A percentile compares a stretch with the other conserved stretches of the same genome.
phyloP scores from a whole-genome alignment of 2,329 filamentous ascomycete genomes.

The Chaetoscypha palmicola region DNA sequence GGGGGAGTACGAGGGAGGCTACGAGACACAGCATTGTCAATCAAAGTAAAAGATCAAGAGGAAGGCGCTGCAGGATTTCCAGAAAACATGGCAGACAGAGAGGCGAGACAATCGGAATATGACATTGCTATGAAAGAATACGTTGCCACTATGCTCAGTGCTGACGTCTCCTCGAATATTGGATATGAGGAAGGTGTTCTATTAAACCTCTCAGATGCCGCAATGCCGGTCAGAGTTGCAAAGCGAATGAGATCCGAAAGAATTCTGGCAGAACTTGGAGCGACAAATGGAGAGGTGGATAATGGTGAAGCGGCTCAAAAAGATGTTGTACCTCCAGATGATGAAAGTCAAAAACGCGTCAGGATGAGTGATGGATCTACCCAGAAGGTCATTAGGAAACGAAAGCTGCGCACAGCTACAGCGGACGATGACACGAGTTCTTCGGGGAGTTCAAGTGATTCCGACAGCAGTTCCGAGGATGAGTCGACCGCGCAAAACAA shows the following conservation, averaged over 20 bases:
- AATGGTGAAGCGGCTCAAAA: slow-evolving; percentile 8
- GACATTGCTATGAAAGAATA: slow-evolving; percentile 39
- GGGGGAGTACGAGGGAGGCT: slow-evolving; percentile 66
- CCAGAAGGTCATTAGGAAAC: slow-evolving; percentile 38
- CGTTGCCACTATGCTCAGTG: slow-evolving; percentile 24
- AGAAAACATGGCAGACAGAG: slow-evolving; percentile 39
- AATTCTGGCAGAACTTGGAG: slow-evolving; percentile 48
- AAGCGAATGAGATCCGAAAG: slow-evolving; percentile 58
- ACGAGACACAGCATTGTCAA: slow-evolving; percentile 55
- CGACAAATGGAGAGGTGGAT: slow-evolving; percentile 9
- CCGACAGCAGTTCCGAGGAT: slow-evolving; percentile 21
- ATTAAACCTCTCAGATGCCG: slow-evolving; percentile 38
- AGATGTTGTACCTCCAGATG: slow-evolving; percentile 11
- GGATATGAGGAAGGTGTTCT: slow-evolving; percentile 30
- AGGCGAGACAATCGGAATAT: slow-evolving; percentile 37
- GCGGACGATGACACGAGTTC: slow-evolving; percentile 23
- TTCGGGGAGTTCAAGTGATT: slow-evolving; percentile 16
- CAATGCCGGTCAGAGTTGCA: slow-evolving; percentile 48
- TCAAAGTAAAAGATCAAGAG: slow-evolving; percentile 51
- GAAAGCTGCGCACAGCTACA: slow-evolving; percentile 37
- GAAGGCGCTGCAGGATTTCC: slow-evolving; percentile 42
- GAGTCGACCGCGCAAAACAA: slow-evolving; percentile 13
- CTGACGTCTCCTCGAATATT: slow-evolving; percentile 16
- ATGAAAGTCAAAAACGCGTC: slow-evolving; percentile 34
- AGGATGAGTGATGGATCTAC: slow-evolving; percentile 41